phyloP scores from a whole-genome alignment of 2,329 filamentous ascomycete species.

The Botrytis byssoidea region DNA sequence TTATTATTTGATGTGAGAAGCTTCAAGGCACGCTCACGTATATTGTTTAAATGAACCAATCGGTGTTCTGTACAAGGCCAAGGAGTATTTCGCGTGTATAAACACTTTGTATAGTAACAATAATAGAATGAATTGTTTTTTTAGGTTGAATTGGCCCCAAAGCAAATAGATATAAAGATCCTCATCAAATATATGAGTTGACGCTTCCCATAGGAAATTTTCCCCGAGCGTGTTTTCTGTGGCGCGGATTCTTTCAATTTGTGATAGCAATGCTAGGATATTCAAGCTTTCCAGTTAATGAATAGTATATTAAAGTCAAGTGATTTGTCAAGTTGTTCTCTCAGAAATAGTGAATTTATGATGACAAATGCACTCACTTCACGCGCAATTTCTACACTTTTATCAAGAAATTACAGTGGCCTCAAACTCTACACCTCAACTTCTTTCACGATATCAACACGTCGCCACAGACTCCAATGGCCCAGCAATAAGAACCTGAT shows the following conservation, averaged over 20 bases:
- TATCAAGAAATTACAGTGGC: neutral
- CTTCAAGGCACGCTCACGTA: neutral
- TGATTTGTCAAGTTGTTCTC: neutral
- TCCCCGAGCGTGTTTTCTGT: neutral
- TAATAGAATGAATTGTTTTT: neutral
- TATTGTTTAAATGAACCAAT: neutral
- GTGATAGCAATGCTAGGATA: neutral
- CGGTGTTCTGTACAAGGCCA: neutral
- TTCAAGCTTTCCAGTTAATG: neutral
- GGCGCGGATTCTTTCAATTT: neutral
- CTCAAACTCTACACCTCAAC: neutral
- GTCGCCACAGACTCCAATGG: neutral
- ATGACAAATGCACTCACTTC: neutral
- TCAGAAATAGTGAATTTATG: neutral
- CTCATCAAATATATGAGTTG: neutral
- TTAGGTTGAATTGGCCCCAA: accelerated
- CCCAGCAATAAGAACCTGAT: neutral
- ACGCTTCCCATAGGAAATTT: neutral
- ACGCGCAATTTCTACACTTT: neutral
- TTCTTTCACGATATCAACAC: neutral
- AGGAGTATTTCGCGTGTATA: neutral
- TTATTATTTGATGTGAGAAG: neutral
- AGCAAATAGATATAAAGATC: neutral
- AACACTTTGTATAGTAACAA: neutral
- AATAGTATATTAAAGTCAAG: neutral